Base-by-base conservation (phyloP, 1,284 basidiomycete genomes). In the Ustilago vetiveriae region DNA sequence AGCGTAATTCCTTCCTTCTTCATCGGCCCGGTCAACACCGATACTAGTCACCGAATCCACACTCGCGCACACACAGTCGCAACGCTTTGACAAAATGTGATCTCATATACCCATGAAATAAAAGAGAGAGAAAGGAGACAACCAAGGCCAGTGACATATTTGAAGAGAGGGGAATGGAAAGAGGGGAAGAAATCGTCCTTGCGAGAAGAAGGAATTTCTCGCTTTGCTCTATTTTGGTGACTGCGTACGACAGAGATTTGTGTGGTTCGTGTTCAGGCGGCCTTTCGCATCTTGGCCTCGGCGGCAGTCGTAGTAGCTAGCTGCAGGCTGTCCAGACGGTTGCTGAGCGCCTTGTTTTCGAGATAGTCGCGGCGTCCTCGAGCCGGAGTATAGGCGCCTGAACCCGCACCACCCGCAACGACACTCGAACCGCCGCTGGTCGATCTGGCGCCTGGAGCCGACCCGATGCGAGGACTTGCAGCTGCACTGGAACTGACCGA, bases 291-390 rank as follows among this genome's bases (percentile, higher is more conserved):
- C 46, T 63, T 54, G 7, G 38, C 36, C 21, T 64, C 56, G n/a
- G 54, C 48, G 2, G 52, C 51, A 16, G 40, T 35, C 6, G 62
- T 40, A 1, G 52, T 64, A 4, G 56, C 67, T 5, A 70, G 55
- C 0, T 70, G 47, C 29, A 72, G 38, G 39, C 63, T 56, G 42
- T 72, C 69, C 7, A 72, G 54, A 4, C 69, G 41, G 27, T 72
- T 72, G 52, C 55, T 60, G 26, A 72, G 48, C 3, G 69, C 69
- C 13, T 40, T 46, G 44, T 71, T 71, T 50, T 71, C 68, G 21
- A 71, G 57, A 16, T 47, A 30, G 30, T 70, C 67, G 11, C 67
- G 43, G 4, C 57, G 52, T 3, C 68, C 67, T 6, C 63, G 43
- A 4, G 56, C 54, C 1, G 59, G 64, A 2, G 58, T 72, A 29